A percentile compares a stretch with the other conserved stretches of the same genome.
These are phyloP conservation scores for Paramecium sexaurelia DNA, from an alignment of 73 alveolate genomes.

Conservation along the genomic window DNA sequence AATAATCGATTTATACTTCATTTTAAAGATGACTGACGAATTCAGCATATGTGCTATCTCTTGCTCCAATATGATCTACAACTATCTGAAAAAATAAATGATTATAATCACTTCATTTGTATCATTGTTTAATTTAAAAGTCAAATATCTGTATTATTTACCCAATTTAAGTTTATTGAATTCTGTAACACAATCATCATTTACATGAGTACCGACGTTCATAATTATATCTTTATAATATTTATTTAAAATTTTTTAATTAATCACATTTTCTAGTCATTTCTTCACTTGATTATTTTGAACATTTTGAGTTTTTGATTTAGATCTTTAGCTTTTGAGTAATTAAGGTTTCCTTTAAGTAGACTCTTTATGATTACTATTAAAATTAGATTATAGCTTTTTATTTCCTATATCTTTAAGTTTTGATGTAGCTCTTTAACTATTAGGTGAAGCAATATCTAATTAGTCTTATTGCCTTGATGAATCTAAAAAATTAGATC, in stretches of 20 bases:
- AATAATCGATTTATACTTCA: not conserved
- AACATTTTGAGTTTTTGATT: not conserved
- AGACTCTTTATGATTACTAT: not conserved
- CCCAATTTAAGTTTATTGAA: conserved; percentile 40
- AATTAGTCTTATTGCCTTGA: not conserved
- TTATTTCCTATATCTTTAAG: not conserved
- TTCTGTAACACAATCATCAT: conserved; percentile 52
- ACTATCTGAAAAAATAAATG: not conserved
- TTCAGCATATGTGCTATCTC: conserved; percentile 39
- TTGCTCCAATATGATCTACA: not conserved
- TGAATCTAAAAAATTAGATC: conserved; percentile 31
- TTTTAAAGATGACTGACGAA: not conserved
- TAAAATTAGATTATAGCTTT: not conserved
- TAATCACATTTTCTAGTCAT: not conserved
- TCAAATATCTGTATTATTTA: conserved; percentile 26
- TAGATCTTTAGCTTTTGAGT: not conserved
- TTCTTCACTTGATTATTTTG: not conserved
- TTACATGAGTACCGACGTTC: conserved; percentile 56
- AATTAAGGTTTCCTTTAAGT: not conserved
- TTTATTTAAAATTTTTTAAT: not conserved
- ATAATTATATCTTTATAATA: not conserved
- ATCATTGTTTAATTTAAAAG: not conserved
- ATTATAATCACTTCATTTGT: not conserved
- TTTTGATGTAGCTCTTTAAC: not conserved
- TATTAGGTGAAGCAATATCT: not conserved